phyloP scores from a whole-genome alignment of 140 eudicot genomes.

The Eryngium alpinum region DNA sequence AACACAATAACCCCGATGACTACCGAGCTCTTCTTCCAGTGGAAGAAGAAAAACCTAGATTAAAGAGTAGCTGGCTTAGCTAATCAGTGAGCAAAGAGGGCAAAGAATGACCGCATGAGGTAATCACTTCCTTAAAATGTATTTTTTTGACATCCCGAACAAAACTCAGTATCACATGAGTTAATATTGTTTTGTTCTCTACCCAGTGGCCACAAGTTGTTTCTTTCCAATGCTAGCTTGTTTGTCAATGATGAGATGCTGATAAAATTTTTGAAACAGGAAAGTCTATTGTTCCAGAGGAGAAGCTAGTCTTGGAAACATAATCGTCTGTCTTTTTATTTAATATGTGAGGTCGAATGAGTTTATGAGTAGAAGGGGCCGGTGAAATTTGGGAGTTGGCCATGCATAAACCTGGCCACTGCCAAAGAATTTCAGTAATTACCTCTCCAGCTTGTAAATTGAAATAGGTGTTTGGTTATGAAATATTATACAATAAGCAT shows the following conservation, averaged over 20 bases:
- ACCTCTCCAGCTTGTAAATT: too few relatives aligned
- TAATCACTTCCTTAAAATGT: constrained; percentile 16
- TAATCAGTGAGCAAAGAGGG: constrained; percentile 85
- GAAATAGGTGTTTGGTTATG: too few relatives aligned
- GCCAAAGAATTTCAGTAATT: too few relatives aligned
- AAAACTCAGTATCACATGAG: neutral
- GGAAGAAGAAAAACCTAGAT: constrained; percentile 80
- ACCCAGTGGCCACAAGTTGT: constrained; percentile 88
- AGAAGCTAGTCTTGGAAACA: constrained; percentile 53
- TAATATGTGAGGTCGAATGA: too few relatives aligned
- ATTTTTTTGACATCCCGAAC: neutral
- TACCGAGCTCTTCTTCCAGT: constrained; percentile 67
- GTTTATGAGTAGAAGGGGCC: too few relatives aligned
- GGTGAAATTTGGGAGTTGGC: too few relatives aligned
- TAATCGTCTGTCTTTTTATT: too few relatives aligned
- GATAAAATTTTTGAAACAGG: constrained; percentile 76
- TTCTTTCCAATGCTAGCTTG: constrained; percentile 78
- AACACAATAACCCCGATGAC: constrained; percentile 82
- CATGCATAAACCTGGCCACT: too few relatives aligned
- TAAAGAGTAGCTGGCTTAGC: constrained; percentile 89
- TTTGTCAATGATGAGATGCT: constrained; percentile 92
- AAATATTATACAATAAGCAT: too few relatives aligned
- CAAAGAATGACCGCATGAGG: constrained; percentile 99
- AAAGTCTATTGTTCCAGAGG: constrained; percentile 40
- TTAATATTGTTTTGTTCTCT: constrained; percentile 2